Evolutionary conservation across 805 yeast genomes (phyloP).

Genomic region (Candida oleophila): DNA sequence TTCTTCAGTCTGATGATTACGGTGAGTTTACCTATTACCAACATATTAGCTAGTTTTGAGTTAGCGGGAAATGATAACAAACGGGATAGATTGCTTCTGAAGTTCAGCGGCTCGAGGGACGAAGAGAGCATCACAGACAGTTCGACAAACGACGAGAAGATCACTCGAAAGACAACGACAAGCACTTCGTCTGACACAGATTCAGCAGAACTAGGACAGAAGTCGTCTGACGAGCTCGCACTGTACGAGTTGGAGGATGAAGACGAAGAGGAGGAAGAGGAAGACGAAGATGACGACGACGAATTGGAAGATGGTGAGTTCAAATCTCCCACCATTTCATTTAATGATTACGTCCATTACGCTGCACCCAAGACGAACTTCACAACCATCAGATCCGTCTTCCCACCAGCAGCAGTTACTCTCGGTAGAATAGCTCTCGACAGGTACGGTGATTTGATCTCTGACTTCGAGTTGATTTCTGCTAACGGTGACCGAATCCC

Average conservation of each 20-base stretch:
- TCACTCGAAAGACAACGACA: not conserved
- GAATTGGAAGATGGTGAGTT: slow-evolving; percentile 6
- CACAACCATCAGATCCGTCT: slow-evolving; percentile 65
- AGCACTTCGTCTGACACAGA: slow-evolving; percentile 3
- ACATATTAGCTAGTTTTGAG: slow-evolving; percentile 45
- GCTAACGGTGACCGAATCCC: slow-evolving; percentile 70
- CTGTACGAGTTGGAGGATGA: not conserved
- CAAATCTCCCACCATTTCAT: slow-evolving; percentile 31
- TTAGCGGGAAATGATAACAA: slow-evolving; percentile 17
- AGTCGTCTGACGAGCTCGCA: not conserved
- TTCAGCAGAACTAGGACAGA: not conserved
- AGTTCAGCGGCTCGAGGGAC: not conserved
- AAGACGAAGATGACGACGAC: slow-evolving; percentile 5
- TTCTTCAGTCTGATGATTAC: slow-evolving; percentile 49
- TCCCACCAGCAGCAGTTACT: slow-evolving; percentile 76
- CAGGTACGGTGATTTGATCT: slow-evolving; percentile 57
- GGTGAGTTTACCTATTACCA: slow-evolving; percentile 55
- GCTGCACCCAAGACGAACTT: slow-evolving; percentile 70
- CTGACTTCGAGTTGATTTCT: slow-evolving; percentile 72
- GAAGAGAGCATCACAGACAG: not conserved
- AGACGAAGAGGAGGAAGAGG: slow-evolving; percentile 3
- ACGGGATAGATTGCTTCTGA: not conserved
- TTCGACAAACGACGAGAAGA: not conserved
- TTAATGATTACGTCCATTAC: slow-evolving; percentile 72
- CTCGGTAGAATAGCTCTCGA: slow-evolving; percentile 74